A percentile compares a stretch with the other conserved stretches of the same genome.
Conservation (phyloP, 805 yeast genomes). For the Clavispora carvajalis region DNA sequence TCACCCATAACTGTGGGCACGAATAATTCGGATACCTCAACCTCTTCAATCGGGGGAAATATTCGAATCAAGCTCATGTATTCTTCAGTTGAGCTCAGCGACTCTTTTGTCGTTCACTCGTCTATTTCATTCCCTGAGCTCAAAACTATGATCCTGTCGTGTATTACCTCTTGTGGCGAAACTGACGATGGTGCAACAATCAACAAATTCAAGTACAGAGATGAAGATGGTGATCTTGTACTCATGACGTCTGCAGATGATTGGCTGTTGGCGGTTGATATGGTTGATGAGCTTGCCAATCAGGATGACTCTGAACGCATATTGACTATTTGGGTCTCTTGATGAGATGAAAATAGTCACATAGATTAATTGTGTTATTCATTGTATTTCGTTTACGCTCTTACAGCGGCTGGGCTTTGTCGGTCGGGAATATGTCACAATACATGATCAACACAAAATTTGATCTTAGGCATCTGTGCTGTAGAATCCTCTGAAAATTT, state of each 20-base stretch:
- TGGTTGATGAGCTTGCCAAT: constrained; percentile 29
- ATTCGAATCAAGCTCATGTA: constrained; percentile 28
- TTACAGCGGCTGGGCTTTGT: no score
- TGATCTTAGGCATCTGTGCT: background rate
- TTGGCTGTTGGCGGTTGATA: constrained; percentile 77
- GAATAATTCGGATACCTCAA: constrained; percentile 5
- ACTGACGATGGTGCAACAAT: constrained; percentile 50
- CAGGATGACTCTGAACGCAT: constrained; percentile 16
- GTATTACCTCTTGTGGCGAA: constrained; percentile 44
- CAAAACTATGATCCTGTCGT: constrained; percentile 54
- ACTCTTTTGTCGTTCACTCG: constrained; percentile 23
- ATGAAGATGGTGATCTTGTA: constrained; percentile 94
- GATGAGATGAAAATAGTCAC: background rate
- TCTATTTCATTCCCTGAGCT: constrained; percentile 43
- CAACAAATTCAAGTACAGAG: constrained; percentile 69
- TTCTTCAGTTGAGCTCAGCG: constrained; percentile 26
- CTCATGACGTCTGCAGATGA: constrained; percentile 83
- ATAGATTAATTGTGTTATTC: no score
- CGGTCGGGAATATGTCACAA: background rate
- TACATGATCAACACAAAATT: background rate
- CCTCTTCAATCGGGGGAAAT: constrained; percentile 6
- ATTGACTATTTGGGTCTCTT: constrained; percentile 39
- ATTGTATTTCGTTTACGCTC: no score
- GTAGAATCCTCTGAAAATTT: no score
- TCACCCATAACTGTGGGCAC: constrained; percentile 17